Conservation (phyloP, 306 rosid species). For the Castanea mollissima region DNA sequence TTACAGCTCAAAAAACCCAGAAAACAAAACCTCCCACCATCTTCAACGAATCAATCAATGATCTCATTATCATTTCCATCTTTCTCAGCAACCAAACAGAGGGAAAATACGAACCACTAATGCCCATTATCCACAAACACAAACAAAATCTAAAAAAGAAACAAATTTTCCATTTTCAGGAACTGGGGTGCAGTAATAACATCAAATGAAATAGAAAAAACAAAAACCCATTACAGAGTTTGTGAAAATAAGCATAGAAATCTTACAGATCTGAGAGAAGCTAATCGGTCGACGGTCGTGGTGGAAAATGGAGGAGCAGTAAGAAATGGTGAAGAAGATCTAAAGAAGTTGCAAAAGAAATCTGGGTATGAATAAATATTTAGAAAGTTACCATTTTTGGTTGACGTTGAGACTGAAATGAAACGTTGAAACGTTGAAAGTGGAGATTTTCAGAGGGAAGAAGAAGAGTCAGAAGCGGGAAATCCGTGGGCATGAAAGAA, state of each 20-base stretch:
- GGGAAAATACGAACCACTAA: not conserved
- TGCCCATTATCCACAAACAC: not conserved
- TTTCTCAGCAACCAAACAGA: slow-evolving; percentile 5
- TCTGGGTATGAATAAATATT: not conserved
- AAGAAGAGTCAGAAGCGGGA: slow-evolving; percentile 35
- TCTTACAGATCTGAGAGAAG: slow-evolving; percentile 35
- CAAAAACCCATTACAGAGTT: no score
- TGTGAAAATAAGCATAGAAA: not conserved
- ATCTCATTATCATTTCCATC: not conserved
- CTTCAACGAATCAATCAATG: not conserved
- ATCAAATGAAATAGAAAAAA: not conserved
- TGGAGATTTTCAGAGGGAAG: slow-evolving; percentile 14
- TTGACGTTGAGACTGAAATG: not conserved
- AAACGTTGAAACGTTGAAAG: slow-evolving; percentile 15
- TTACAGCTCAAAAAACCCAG: not conserved
- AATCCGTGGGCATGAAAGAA: slow-evolving; percentile 43
- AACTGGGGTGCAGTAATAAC: not conserved
- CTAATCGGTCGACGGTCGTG: not conserved
- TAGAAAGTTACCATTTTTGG: not conserved
- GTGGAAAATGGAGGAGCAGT: not conserved
- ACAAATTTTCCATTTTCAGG: not conserved
- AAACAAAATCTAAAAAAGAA: not conserved
- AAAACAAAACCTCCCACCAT: not conserved
- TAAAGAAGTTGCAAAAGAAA: not conserved
- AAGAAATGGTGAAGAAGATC: not conserved